Percentiles rank a stretch among this genome's conserved stretches.
Conservation (phyloP, 306 rosid genomes). For the Acacia melanoxylon region DNA sequence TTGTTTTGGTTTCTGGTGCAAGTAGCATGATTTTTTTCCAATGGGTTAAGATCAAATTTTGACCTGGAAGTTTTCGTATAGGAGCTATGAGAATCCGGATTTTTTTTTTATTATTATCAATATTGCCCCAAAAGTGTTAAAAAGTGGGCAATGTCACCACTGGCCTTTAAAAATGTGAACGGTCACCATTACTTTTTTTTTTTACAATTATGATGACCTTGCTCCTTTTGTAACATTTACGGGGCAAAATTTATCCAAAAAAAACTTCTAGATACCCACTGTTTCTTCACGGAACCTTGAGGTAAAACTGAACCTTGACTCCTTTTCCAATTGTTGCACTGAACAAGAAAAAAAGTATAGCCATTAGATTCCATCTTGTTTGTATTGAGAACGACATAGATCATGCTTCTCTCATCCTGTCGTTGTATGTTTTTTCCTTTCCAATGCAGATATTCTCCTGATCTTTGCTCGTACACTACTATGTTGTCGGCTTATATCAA, state of each 20-base stretch:
- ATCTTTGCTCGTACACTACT: slow-evolving; percentile 82
- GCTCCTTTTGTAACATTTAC: neutral
- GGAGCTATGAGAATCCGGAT: neutral
- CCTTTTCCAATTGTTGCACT: neutral
- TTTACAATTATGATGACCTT: neutral
- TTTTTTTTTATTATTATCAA: too few relatives aligned
- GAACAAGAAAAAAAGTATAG: neutral
- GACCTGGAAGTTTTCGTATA: neutral
- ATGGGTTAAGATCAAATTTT: neutral
- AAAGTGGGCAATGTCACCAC: too few relatives aligned
- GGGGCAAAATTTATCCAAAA: neutral
- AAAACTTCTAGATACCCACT: neutral
- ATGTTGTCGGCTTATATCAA: slow-evolving; percentile 92
- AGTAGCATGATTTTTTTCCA: neutral
- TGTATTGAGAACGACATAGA: neutral
- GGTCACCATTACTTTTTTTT: too few relatives aligned
- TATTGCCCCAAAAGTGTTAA: neutral
- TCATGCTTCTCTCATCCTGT: slow-evolving; percentile 28
- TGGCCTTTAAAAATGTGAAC: too few relatives aligned
- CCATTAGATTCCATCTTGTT: neutral
- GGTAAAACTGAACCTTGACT: neutral
- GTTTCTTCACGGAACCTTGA: neutral
- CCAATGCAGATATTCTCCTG: slow-evolving; percentile 67
- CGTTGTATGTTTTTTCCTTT: neutral
- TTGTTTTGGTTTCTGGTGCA: neutral